Evolutionary conservation across 768 basidiomycete species (phyloP).

Genomic region (Boletus pseudopeckii): DNA sequence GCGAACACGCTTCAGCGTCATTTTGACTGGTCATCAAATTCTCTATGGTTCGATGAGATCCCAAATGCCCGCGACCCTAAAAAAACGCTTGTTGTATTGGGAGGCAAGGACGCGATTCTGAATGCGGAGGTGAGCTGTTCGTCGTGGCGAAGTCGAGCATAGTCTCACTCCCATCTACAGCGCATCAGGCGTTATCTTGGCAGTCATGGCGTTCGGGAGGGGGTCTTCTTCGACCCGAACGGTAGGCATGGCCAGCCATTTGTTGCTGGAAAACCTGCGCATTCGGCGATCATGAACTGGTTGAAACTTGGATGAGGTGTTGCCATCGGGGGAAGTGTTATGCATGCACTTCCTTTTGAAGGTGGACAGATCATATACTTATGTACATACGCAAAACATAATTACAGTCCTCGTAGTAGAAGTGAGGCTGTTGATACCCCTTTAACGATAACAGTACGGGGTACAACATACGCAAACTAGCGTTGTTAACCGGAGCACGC

Average conservation of each 20-base stretch:
- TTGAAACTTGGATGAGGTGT: slow-evolving; percentile 32
- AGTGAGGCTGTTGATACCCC: background rate
- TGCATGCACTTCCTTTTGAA: background rate
- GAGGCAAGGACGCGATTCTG: slow-evolving; percentile 80
- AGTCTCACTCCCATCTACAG: slow-evolving; percentile 32
- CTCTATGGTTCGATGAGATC: slow-evolving; percentile 88
- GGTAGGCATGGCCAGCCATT: slow-evolving; percentile 65
- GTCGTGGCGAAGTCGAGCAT: background rate
- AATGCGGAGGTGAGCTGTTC: slow-evolving; percentile 54
- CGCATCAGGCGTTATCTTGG: slow-evolving; percentile 71
- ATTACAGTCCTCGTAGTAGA: background rate
- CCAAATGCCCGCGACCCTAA: slow-evolving; percentile 68
- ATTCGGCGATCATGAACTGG: slow-evolving; percentile 63
- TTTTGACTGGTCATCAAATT: slow-evolving; percentile 85
- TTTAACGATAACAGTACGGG: too few relatives aligned
- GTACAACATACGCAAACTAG: slow-evolving; percentile 29
- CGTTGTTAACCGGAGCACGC: background rate
- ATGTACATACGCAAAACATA: slow-evolving; percentile 7
- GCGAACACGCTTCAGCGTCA: slow-evolving; percentile 81
- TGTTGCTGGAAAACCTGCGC: slow-evolving; percentile 46
- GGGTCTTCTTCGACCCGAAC: slow-evolving; percentile 59
- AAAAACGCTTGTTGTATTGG: slow-evolving; percentile 71
- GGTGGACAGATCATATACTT: background rate
- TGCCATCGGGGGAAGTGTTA: background rate
- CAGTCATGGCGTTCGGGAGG: slow-evolving; percentile 69